Base-by-base conservation (phyloP, 2,329 filamentous ascomycete species). In the Colletotrichum lentis region DNA sequence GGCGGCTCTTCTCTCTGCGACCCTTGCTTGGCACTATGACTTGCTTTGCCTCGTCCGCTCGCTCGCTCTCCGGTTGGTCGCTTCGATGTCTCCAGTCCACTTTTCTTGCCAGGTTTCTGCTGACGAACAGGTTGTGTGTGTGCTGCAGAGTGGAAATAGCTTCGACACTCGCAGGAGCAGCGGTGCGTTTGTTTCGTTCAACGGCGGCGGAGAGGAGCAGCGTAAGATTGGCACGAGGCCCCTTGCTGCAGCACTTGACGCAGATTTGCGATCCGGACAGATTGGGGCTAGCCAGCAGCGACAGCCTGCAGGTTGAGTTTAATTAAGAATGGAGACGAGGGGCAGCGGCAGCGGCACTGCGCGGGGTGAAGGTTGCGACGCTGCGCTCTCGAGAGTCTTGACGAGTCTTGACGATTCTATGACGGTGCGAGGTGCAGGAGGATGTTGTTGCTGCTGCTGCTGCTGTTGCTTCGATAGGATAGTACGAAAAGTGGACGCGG, bases 11-110 rank as follows among this genome's bases (percentile, higher is more conserved):
- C 47, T 50, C 49, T 20, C 12, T 46, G 60, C 31, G 31, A 2
- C 62, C 64, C 62, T 67, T 67, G 64, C 64, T 58, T 67, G 39
- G 49, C 61, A 64, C 60, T 67, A 55, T 58, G 53, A 46, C 54
- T 64, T 64, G 61, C 60, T 64, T 64, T 50, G 60, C 53, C 47
- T 47, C 12, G 65, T 55, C 41, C 46, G 65, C 7, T 46, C 46
- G 65, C 7, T 46, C 35, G n/a, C 35, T 18, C 31, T 67, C 64
- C 55, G 64, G 64, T 67, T 64, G 64, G 64, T 31, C 11, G 60
- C 12, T 27, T 31, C 12, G 5, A 39, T 18, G 44, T 27, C n/a
- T 22, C 20, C 46, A 67, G 52, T n/a, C 64, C 60, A 64, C 64
- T 67, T 67, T 64, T 64, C 46, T 50, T 46, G 24, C 52, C 53